These are phyloP conservation scores for Heterobasidion annosum DNA, from an alignment of 1,284 basidiomycete genomes.

Conservation along the genomic window DNA sequence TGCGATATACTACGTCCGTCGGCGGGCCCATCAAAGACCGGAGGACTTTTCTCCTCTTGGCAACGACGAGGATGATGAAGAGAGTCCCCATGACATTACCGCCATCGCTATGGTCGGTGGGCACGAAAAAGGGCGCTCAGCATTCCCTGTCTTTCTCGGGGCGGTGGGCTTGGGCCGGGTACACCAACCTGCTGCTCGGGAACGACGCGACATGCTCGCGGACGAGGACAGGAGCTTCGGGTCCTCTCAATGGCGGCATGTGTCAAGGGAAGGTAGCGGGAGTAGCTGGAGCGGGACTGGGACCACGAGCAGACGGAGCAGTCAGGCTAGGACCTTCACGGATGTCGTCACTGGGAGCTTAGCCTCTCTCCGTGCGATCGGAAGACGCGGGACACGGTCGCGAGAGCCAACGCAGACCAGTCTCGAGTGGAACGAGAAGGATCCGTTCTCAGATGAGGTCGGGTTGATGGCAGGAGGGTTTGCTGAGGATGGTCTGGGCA, in stretches of 20 bases:
- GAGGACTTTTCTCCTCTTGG: slow-evolving; percentile 34
- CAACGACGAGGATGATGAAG: slow-evolving; percentile 26
- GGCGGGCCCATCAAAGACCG: slow-evolving; percentile 16
- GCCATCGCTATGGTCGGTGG: slow-evolving; percentile 19
- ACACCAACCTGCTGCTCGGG: background rate
- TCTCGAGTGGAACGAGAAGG: slow-evolving; percentile 32
- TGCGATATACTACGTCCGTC: slow-evolving; percentile 34
- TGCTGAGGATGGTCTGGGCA: slow-evolving; percentile 3
- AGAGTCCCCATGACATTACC: slow-evolving; percentile 18
- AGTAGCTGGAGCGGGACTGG: slow-evolving; percentile 1
- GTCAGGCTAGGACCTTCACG: slow-evolving; percentile 5
- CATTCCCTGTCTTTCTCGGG: slow-evolving; percentile 17
- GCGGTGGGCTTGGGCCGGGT: slow-evolving; percentile 17
- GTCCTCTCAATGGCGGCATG: background rate
- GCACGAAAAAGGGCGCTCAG: slow-evolving; percentile 13
- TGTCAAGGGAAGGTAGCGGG: slow-evolving; percentile 1
- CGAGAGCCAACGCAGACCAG: slow-evolving; percentile 1
- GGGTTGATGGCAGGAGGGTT: slow-evolving; percentile 17
- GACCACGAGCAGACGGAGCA: slow-evolving; percentile 3
- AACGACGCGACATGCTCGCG: slow-evolving; percentile 54
- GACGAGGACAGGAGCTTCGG: slow-evolving; percentile 52
- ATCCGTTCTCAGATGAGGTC: slow-evolving; percentile 36
- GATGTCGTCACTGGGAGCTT: slow-evolving; percentile 5
- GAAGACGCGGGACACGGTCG: slow-evolving; percentile 3
- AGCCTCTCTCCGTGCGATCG: slow-evolving; percentile 8